These are phyloP conservation scores for Pichia scutulata DNA, from an alignment of 805 yeast genomes.

Conservation along the genomic window DNA sequence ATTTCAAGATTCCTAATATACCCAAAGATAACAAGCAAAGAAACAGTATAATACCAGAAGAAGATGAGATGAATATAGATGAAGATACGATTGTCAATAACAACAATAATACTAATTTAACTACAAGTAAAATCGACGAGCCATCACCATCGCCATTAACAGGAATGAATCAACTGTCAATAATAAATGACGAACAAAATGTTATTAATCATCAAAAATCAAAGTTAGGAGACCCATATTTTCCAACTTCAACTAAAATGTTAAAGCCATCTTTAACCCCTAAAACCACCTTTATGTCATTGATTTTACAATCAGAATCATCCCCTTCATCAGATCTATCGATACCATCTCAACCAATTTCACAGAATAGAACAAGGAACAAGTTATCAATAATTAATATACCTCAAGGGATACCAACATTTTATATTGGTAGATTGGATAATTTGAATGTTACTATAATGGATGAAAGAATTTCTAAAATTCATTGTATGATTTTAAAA, in stretches of 20 bases:
- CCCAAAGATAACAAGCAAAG: slow-evolving; percentile 2
- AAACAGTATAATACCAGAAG: background rate
- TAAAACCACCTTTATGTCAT: slow-evolving; percentile 23
- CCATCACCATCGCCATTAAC: background rate
- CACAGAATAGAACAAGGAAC: too few relatives aligned
- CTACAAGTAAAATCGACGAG: background rate
- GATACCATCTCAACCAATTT: background rate
- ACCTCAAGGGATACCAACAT: slow-evolving; percentile 60
- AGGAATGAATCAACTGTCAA: background rate
- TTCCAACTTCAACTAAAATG: background rate
- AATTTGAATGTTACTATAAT: slow-evolving; percentile 52
- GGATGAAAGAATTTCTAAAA: slow-evolving; percentile 75
- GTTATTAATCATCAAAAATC: background rate
- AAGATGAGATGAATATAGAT: background rate
- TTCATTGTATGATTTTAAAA: slow-evolving; percentile 66
- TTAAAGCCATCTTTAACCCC: background rate
- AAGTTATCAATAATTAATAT: slow-evolving; percentile 39
- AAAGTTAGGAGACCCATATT: background rate
- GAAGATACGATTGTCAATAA: background rate
- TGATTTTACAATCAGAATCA: slow-evolving; percentile 56
- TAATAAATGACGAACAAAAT: background rate
- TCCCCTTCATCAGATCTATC: slow-evolving; percentile 23
- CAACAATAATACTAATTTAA: background rate
- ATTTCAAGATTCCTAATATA: slow-evolving; percentile 11
- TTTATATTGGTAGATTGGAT: slow-evolving; percentile 66